Conservation (phyloP, 2,329 filamentous ascomycete genomes). For the Ophiostoma triangulosporum region DNA sequence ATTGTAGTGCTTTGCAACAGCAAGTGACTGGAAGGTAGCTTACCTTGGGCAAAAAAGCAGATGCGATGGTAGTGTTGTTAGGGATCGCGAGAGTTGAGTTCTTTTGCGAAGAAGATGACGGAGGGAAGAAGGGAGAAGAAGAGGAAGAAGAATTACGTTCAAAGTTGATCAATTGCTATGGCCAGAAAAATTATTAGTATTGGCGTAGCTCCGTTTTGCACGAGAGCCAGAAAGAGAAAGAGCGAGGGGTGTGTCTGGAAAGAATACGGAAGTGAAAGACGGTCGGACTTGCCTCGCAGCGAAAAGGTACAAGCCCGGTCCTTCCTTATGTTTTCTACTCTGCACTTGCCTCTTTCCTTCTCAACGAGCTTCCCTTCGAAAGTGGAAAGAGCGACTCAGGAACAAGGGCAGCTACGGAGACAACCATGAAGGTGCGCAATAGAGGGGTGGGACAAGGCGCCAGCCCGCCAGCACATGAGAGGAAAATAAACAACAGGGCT, state of each 20-base stretch:
- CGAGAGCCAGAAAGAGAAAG: background rate
- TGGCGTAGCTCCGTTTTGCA: constrained; percentile 10
- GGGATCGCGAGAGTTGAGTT: background rate
- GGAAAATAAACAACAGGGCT: background rate
- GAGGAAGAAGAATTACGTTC: constrained; percentile 9
- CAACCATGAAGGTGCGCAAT: background rate
- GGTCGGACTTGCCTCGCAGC: constrained; percentile 10
- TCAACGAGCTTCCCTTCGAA: background rate
- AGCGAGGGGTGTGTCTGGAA: constrained; percentile 2
- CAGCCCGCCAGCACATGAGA: constrained; percentile 2
- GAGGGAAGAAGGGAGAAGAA: constrained; percentile 3
- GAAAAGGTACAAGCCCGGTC: constrained; percentile 4
- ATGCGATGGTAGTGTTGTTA: background rate
- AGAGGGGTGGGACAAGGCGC: background rate
- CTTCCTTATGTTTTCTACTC: background rate
- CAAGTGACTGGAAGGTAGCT: constrained; percentile 3
- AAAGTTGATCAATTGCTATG: constrained; percentile 7
- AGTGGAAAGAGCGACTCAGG: constrained; percentile 7
- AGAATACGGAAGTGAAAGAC: constrained; percentile 2
- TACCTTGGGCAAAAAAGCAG: constrained; percentile 7
- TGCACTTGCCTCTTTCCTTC: background rate
- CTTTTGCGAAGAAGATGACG: constrained; percentile 2
- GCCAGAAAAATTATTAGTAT: constrained; percentile 10
- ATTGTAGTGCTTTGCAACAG: background rate
- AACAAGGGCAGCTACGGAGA: constrained; percentile 2